Base-by-base conservation (phyloP, 768 basidiomycete genomes). In the Butyriboletus loyo region DNA sequence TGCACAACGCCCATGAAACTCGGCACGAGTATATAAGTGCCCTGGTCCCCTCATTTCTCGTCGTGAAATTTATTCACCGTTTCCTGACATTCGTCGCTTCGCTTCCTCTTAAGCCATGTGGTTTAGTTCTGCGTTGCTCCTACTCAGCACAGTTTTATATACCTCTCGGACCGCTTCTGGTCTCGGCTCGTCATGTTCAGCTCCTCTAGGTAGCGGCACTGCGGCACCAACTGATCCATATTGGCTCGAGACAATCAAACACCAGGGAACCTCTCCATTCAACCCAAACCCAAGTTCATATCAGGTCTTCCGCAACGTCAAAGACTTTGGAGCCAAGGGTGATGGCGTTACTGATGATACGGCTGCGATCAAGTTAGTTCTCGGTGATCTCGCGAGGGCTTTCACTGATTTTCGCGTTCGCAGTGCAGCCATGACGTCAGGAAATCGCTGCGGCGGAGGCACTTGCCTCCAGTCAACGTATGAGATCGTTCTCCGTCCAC, bases 331-430 rank as follows among this genome's bases (percentile, higher is more conserved):
- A 47, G 81, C 82, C 46, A 72, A 66, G 47, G 75, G 75, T n/a
- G 81, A 87, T 67, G 89, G 89, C 49, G 69, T 81, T 2, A 79
- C 82, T 6, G 89, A 91, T 60, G 89, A 91, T 57, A 88, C 89
- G 7, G 77, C 71, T 22, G 87, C 89, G 2, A 88, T 89, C 66
- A 88, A 86, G 86, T 84, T 47, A 17, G 48, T 37, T 38, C 5
- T 52, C 35, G 22, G 51, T 8, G 7, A 3, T 36, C 5, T 50
- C 0, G 2, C 5, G 24, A 44, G 1, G 8, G 32, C 32, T 44
- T 52, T 52, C 25, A 28, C 42, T 58, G 40, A 50, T 52, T 36
- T 47, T 50, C 17, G 13, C 28, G 34, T 47, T 53, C 22, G 13
- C 45, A 89, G 87, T 59, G 65, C 65, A 25, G 89, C 89, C 7